Evolutionary conservation across 306 rosid genomes (phyloP).

Genomic region (Prinsepia uniflora): DNA sequence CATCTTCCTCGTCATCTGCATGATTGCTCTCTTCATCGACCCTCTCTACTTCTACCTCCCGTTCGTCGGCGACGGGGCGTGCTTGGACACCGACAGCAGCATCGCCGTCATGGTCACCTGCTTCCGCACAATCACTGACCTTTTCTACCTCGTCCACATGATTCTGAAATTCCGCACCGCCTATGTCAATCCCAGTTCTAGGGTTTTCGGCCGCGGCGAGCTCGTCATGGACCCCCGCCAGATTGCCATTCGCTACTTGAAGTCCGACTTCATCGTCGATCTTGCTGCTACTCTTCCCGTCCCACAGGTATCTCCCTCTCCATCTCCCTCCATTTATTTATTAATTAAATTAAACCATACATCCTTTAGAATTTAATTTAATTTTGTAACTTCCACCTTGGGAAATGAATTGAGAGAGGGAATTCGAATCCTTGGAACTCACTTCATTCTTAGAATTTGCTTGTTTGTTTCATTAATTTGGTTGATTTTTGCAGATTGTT

Average conservation of each 20-base stretch:
- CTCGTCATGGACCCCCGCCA: slow-evolving; percentile 63
- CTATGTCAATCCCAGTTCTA: slow-evolving; percentile 70
- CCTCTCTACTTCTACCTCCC: slow-evolving; percentile 87
- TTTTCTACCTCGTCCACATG: slow-evolving; percentile 73
- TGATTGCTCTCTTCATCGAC: slow-evolving; percentile 69
- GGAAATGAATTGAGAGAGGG: too few relatives aligned
- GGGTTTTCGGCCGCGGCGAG: slow-evolving; percentile 85
- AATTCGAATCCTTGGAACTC: too few relatives aligned
- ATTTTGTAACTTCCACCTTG: too few relatives aligned
- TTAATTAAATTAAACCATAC: not conserved
- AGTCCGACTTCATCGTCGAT: slow-evolving; percentile 72
- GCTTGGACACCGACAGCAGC: slow-evolving; percentile 38
- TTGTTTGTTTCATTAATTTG: not conserved
- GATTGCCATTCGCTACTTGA: slow-evolving; percentile 68
- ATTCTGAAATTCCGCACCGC: slow-evolving; percentile 80
- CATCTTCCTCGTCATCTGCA: slow-evolving; percentile 62
- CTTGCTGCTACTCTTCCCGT: slow-evolving; percentile 81
- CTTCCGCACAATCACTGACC: slow-evolving; percentile 62
- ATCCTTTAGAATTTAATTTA: too few relatives aligned
- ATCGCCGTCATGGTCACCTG: slow-evolving; percentile 46
- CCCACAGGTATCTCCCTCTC: slow-evolving; percentile 48
- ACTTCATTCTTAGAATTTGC: too few relatives aligned
- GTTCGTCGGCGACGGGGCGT: slow-evolving; percentile 61
- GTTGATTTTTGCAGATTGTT: slow-evolving; percentile 57
- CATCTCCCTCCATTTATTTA: not conserved